Evolutionary conservation across 2,329 filamentous ascomycete species (phyloP).

Genomic region (Claviceps sp.): DNA sequence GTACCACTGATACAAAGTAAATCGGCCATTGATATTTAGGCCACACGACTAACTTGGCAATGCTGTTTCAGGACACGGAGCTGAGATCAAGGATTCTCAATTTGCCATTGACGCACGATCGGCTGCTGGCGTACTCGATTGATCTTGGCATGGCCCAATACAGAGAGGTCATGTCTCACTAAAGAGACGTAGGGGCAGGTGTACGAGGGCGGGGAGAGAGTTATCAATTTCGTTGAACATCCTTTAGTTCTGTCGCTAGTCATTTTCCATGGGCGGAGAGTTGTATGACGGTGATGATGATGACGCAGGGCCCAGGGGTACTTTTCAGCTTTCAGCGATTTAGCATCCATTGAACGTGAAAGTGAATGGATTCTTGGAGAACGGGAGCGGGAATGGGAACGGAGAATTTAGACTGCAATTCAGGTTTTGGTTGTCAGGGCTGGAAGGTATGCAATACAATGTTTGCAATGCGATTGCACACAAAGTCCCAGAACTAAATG

Average conservation of each 20-base stretch:
- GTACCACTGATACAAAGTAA: constrained; percentile 11
- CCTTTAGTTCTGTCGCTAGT: neutral
- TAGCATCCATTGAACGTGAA: too few relatives aligned
- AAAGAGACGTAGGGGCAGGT: constrained; percentile 1
- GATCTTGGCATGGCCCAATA: constrained; percentile 60
- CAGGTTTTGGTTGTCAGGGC: too few relatives aligned
- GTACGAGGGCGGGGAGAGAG: neutral
- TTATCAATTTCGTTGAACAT: neutral
- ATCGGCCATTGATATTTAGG: neutral
- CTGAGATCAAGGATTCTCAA: constrained; percentile 34
- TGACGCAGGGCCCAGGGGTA: neutral
- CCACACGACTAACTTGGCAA: constrained; percentile 2
- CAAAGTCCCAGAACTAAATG: too few relatives aligned
- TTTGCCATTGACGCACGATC: constrained; percentile 59
- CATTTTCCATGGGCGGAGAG: neutral
- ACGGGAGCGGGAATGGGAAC: too few relatives aligned
- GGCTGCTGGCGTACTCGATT: constrained; percentile 55
- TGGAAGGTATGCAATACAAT: too few relatives aligned
- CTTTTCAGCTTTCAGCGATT: too few relatives aligned
- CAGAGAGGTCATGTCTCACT: constrained; percentile 44
- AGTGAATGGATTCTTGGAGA: too few relatives aligned
- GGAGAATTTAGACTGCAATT: too few relatives aligned
- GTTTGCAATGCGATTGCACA: too few relatives aligned
- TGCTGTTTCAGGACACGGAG: constrained; percentile 19
- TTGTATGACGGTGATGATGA: neutral